A percentile compares a stretch with the other conserved stretches of the same genome.
Conservation (phyloP, 225 moss, liverwort and hornwort genomes). For the Polytrichum commune region DNA sequence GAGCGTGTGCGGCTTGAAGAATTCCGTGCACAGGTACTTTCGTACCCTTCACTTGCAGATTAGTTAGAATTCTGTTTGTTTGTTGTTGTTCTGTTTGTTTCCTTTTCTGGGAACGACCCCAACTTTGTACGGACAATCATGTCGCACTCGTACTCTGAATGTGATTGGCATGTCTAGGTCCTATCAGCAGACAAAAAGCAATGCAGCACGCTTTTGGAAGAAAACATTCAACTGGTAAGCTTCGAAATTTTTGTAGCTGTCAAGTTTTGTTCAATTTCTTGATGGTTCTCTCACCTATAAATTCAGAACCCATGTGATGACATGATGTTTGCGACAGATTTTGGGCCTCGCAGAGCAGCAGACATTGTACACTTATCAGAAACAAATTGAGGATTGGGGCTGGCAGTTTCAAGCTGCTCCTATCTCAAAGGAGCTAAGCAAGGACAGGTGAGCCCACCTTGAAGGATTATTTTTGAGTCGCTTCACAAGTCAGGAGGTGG, state of each 20-base stretch:
- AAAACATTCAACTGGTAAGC: conserved; percentile 64
- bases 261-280: conserved; percentile 8
- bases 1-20: conserved; percentile 94
- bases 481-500: no score
- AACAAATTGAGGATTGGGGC: conserved; percentile 93
- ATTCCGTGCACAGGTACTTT: conserved; percentile 68
- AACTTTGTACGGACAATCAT: not conserved
- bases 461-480: not conserved
- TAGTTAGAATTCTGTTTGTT: no score
- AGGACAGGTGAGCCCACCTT: conserved; percentile 28
- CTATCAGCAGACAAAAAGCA: conserved; percentile 52
- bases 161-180: conserved; percentile 45
- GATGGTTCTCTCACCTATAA: conserved; percentile 1
- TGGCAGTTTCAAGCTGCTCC: conserved; percentile 60
- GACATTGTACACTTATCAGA: conserved; percentile 59
- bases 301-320: no score
- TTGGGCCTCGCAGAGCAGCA: conserved; percentile 77
- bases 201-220: conserved; percentile 47
- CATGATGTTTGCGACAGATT: conserved; percentile 31
- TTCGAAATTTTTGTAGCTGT: conserved; percentile 5
- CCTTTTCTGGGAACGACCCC: no score
- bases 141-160: not conserved
- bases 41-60: not conserved
- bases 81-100: no score
- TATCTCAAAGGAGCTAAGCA: conserved; percentile 20